Base-by-base conservation (phyloP, 345 rosid species). In the Populus nigra region DNA sequence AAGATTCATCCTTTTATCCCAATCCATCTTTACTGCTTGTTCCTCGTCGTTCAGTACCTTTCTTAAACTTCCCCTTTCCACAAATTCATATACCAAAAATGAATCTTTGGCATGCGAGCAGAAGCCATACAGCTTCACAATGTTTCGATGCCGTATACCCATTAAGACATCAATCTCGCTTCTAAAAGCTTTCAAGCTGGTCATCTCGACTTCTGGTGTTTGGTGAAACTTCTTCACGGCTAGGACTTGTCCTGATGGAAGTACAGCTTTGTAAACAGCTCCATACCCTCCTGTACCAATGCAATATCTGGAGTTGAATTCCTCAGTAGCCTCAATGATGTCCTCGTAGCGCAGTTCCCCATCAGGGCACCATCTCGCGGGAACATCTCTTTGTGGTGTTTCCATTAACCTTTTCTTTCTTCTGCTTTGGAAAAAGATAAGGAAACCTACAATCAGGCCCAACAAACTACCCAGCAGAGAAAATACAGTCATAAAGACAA, bases 211-310 rank as follows among this genome's bases (percentile, higher is more conserved):
- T 0, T 38, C 74, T 57, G 25, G 62, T 1, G 73, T 18, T 43
- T 27, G 62, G 55, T 62, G 74, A 33, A 77, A 39, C 43, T 70
- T 77, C 69, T 77, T 70, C 61, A 77, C 69, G 18, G 79, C 74
- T 10, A 77, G 62, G 3, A 69, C 73, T 45, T 29, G 33, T 20
- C 8, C 73, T 17, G 69, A 41, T 12, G 70, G 71, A 68, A 77
- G 8, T 29, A 7, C 43, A 29, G 36, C 79, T 77, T 70, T 70
- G 43, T 77, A 77, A 38, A 77, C 63, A 6, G 5, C 25, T 8
- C 74, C 74, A 39, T 22, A 57, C 41, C 68, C 73, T 39, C 75
- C 75, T 5, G 16, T n/a, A 7, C 79, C 79, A 27, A 77, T 59
- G 41, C 25, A 38, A 62, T 77, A 43, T 9, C 8, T 70, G 61